phyloP scores from a whole-genome alignment of 2,329 filamentous ascomycete genomes.

The Penicillium psychrosexuale region DNA sequence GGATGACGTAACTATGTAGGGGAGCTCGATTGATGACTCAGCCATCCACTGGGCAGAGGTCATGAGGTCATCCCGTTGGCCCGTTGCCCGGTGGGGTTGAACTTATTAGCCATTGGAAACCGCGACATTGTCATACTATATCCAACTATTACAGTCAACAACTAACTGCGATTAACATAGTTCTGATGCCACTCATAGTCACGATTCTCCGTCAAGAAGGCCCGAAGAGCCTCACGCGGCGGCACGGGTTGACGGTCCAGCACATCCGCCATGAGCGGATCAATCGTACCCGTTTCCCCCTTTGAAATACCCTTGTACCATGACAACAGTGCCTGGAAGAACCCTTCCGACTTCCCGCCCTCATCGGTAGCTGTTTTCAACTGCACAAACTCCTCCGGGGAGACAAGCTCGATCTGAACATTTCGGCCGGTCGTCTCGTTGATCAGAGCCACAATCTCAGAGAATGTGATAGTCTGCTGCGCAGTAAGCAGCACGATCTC shows the following conservation, averaged over 20 bases:
- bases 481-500: conserved; percentile 42
- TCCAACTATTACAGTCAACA: background rate
- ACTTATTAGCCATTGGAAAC: background rate
- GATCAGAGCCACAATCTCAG: conserved; percentile 39
- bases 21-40: no score
- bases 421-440: conserved; percentile 36
- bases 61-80: no score
- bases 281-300: conserved; percentile 46
- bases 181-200: conserved; percentile 49
- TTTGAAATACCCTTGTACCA: conserved; percentile 47
- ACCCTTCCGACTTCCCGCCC: conserved; percentile 39
- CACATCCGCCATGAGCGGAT: conserved; percentile 44
- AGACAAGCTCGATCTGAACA: conserved; percentile 34
- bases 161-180: conserved; percentile 29
- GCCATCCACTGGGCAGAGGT: no score
- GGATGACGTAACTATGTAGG: no score
- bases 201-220: conserved; percentile 28
- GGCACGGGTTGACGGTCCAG: conserved; percentile 45
- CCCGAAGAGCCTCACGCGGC: conserved; percentile 37
- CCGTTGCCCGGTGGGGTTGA: no score
- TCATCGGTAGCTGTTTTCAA: conserved; percentile 30
- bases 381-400: conserved; percentile 35
- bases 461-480: conserved; percentile 33
- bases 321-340: conserved; percentile 43
- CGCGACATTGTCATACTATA: background rate